These are phyloP conservation scores for Amanita rubescens DNA, from an alignment of 768 basidiomycete species.

Conservation along the genomic window DNA sequence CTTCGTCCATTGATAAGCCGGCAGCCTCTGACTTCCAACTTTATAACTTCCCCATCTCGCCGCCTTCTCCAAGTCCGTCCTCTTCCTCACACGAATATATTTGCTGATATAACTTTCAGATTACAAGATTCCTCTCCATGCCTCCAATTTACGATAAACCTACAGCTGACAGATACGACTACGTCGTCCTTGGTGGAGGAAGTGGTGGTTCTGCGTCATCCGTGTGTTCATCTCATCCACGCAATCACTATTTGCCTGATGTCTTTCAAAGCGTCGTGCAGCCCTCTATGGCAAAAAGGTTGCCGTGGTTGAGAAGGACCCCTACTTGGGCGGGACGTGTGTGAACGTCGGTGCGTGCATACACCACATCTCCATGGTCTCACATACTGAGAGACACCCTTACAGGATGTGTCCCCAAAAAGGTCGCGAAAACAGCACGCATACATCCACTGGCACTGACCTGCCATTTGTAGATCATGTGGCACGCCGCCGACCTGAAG, in stretches of 20 bases:
- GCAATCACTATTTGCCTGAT: neutral
- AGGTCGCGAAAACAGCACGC: constrained; percentile 35
- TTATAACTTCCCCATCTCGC: neutral
- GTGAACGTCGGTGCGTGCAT: constrained; percentile 87
- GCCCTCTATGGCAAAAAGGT: constrained; percentile 90
- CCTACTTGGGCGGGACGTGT: constrained; percentile 86
- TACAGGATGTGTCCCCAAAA: constrained; percentile 94
- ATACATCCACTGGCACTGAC: constrained; percentile 1
- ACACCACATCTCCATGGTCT: neutral
- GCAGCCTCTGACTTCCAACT: neutral
- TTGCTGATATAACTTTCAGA: neutral
- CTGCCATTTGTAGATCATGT: constrained; percentile 70
- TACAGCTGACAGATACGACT: constrained; percentile 65
- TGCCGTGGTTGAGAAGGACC: constrained; percentile 75
- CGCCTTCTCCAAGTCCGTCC: constrained; percentile 1
- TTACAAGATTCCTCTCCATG: constrained; percentile 34
- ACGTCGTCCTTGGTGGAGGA: constrained; percentile 87
- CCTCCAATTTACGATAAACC: constrained; percentile 61
- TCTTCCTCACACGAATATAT: neutral
- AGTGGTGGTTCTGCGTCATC: constrained; percentile 89
- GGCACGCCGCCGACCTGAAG: constrained; percentile 88
- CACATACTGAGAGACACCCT: neutral
- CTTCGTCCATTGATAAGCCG: neutral
- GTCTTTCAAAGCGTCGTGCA: constrained; percentile 65
- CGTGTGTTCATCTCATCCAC: constrained; percentile 34